Conservation (phyloP, 768 basidiomycete species). For the Mycena latifolia region DNA sequence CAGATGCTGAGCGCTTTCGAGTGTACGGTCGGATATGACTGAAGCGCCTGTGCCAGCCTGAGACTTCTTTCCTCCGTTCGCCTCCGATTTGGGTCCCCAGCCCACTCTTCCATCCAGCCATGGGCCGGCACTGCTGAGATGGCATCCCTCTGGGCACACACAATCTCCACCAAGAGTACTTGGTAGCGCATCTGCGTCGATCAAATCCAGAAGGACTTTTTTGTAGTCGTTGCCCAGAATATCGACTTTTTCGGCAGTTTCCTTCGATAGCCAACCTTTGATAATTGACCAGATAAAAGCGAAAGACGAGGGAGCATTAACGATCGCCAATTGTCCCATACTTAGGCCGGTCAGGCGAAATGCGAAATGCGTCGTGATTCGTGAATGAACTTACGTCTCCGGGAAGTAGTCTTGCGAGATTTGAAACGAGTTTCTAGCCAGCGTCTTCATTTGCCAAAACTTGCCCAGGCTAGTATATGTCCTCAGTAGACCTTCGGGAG, state of each 20-base stretch:
- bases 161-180: slow-evolving; percentile 73
- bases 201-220: slow-evolving; percentile 64
- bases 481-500: not conserved
- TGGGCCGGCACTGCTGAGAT: slow-evolving; percentile 73
- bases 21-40: not conserved
- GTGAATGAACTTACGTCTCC: slow-evolving; percentile 68
- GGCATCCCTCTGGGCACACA: slow-evolving; percentile 73
- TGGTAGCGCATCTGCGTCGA: slow-evolving; percentile 77
- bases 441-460: slow-evolving; percentile 82
- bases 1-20: not conserved
- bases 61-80: slow-evolving; percentile 4
- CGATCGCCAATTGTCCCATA: slow-evolving; percentile 78
- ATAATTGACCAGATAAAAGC: slow-evolving; percentile 78
- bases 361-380: not conserved
- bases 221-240: slow-evolving; percentile 74
- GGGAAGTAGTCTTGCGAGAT: slow-evolving; percentile 86
- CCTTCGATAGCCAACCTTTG: slow-evolving; percentile 80
- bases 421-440: slow-evolving; percentile 74
- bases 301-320: slow-evolving; percentile 82
- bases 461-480: slow-evolving; percentile 63
- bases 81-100: slow-evolving; percentile 55
- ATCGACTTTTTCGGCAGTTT: slow-evolving; percentile 76
- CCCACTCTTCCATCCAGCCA: slow-evolving; percentile 74
- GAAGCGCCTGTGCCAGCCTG: not conserved
- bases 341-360: slow-evolving; percentile 46